Percentiles rank a stretch among this genome's conserved stretches.
phyloP scores from a whole-genome alignment of 768 basidiomycete genomes.

The Pluteus cervinus region DNA sequence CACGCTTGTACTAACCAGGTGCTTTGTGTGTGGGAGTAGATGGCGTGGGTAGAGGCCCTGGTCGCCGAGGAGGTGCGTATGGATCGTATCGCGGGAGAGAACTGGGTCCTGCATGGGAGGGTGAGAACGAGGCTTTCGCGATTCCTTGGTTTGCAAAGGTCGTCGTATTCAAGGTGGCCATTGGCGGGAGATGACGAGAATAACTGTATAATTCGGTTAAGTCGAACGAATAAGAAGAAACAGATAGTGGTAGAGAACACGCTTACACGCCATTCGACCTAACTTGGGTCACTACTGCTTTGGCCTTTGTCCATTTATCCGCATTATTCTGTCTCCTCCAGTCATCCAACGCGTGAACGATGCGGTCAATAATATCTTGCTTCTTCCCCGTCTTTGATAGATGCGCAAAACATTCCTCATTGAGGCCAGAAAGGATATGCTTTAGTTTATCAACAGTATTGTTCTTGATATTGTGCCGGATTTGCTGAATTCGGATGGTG shows the following conservation, averaged over 20 bases:
- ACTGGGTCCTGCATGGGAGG: slow-evolving; percentile 24
- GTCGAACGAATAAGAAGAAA: no score
- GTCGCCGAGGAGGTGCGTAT: slow-evolving; percentile 54
- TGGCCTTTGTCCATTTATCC: slow-evolving; percentile 68
- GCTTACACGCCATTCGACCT: slow-evolving; percentile 64
- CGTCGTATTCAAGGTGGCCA: slow-evolving; percentile 12
- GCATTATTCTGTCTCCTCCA: slow-evolving; percentile 53
- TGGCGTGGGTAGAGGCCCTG: slow-evolving; percentile 27
- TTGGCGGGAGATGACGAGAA: neutral
- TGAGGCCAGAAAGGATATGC: slow-evolving; percentile 70
- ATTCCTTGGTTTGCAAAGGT: slow-evolving; percentile 16
- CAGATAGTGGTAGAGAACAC: no score
- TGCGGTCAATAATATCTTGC: slow-evolving; percentile 80
- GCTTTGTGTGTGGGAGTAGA: slow-evolving; percentile 25
- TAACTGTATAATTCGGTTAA: no score
- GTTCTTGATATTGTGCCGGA: slow-evolving; percentile 64
- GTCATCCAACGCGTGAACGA: slow-evolving; percentile 48
- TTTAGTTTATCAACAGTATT: slow-evolving; percentile 87
- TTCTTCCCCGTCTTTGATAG: slow-evolving; percentile 80
- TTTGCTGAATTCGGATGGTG: slow-evolving; percentile 38
- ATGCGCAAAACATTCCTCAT: slow-evolving; percentile 67
- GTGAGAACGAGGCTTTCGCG: slow-evolving; percentile 19
- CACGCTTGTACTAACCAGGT: slow-evolving; percentile 19
- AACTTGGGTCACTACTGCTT: slow-evolving; percentile 62
- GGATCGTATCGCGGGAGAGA: slow-evolving; percentile 53